phyloP scores from a whole-genome alignment of 148 eudicot species.

The Cornus florida region DNA sequence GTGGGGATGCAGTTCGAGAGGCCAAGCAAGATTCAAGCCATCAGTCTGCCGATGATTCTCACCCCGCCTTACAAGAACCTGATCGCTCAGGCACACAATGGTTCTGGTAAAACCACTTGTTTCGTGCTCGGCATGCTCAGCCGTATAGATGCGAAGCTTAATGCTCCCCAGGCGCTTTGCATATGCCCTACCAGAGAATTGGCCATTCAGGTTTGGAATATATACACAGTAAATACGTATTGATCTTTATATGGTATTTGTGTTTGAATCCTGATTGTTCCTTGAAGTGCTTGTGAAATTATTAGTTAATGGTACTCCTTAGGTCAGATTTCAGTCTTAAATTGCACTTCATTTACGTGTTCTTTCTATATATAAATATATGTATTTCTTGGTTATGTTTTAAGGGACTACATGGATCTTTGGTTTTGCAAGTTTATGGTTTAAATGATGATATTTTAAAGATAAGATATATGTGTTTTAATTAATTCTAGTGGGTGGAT shows the following conservation, averaged over 20 bases:
- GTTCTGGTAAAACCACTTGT: conserved; percentile 96
- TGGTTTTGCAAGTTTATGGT: neutral
- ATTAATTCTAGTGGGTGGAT: too few relatives aligned
- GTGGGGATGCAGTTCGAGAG: conserved; percentile 63
- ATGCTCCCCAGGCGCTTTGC: conserved; percentile 82
- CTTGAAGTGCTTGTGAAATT: neutral
- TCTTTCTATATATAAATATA: too few relatives aligned
- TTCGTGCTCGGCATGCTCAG: conserved; percentile 89
- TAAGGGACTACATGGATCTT: neutral
- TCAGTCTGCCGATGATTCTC: conserved; percentile 67
- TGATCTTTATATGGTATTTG: neutral
- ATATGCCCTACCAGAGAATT: conserved; percentile 91
- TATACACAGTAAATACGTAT: neutral
- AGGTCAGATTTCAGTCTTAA: neutral
- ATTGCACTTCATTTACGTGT: neutral
- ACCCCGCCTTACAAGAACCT: conserved; percentile 68
- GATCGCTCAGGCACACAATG: conserved; percentile 92
- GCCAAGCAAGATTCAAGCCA: conserved; percentile 81
- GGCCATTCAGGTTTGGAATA: conserved; percentile 66
- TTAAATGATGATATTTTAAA: neutral
- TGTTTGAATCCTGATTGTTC: neutral
- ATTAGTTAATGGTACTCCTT: neutral
- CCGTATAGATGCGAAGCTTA: conserved; percentile 62
- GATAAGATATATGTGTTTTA: too few relatives aligned
- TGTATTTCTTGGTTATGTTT: neutral